Evolutionary conservation across 306 rosid genomes (phyloP), one percentile per base, ranked within the genome.

Genomic region (Begonia masoniana): DNA sequence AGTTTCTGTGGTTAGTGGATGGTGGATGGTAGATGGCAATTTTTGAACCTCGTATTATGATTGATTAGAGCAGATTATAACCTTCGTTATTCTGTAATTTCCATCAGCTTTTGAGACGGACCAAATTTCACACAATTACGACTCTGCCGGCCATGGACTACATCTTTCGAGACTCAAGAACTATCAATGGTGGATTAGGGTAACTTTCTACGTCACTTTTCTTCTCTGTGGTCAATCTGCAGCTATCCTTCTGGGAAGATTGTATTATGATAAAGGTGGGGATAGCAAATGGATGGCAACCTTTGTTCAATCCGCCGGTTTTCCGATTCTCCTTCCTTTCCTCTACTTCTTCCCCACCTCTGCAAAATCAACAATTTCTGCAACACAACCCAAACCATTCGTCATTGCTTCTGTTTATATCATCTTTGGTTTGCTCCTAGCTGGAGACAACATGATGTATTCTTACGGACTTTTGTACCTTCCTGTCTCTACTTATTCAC

Each of bases 231-330:
- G 84, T 13, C 84, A 81, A 72, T 69, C 82, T 53, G 39, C 76
- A 23, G 82, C 80, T 10, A 72, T 56, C 16, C 82, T 78, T 26
- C 52, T 82, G 58, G 84, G 84, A 59, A 54, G 77, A 43, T 59
- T 82, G 41, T 82, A 82, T 52, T 78, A 66, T 67, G 84, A 75
- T 42, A 60, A 70, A 23, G 82, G 84, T 51, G 88, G 84, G 56
- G 67, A 72, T 10, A 82, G 88, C 62, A 75, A 74, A 78, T 82
- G 89, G 84, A 75, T 78, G 78, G 72, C 80, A 45, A 75, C 89
- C 15, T 67, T 82, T 15, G 84, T 75, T 75, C 82, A 82, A 68
- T 74, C 89, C 31, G 80, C 70, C 15, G 89, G 84, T 51, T 82
- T 82, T 57, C 89, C 84, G 10, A 1, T 82, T 60, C 59, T 82